Evolutionary conservation across 106 monocot species (phyloP).

Genomic region (Iris macrosiphon): DNA sequence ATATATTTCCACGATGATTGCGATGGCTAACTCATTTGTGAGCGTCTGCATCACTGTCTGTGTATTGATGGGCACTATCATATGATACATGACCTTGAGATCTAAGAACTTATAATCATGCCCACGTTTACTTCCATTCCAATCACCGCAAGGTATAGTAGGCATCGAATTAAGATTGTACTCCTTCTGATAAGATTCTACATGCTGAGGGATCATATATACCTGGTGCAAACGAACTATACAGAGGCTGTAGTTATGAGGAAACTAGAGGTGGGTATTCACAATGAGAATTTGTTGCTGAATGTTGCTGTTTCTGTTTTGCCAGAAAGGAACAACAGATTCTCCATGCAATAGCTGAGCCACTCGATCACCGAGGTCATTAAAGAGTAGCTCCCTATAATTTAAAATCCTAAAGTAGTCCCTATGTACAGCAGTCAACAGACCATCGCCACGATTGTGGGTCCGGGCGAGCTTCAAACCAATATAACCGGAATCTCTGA

Average conservation of each 20-base stretch:
- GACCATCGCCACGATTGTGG: conserved; percentile 79
- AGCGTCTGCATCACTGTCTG: conserved; percentile 88
- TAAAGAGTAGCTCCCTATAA: conserved; percentile 69
- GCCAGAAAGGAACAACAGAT: conserved; percentile 56
- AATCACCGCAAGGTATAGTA: conserved; percentile 89
- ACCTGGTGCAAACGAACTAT: conserved; percentile 94
- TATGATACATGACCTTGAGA: conserved; percentile 96
- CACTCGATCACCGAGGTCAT: conserved; percentile 95
- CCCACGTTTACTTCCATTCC: conserved; percentile 99
- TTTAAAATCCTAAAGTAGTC: conserved; percentile 74
- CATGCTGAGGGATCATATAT: conserved; percentile 87
- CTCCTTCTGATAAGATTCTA: conserved; percentile 91
- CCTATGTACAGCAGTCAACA: conserved; percentile 78
- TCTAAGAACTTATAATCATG: conserved; percentile 92
- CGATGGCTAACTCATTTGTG: conserved; percentile 99
- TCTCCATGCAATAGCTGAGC: conserved; percentile 95
- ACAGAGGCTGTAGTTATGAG: conserved; percentile 73
- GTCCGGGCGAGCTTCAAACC: conserved; percentile 60
- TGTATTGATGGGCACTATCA: conserved; percentile 90
- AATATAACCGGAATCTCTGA: conserved; percentile 46
- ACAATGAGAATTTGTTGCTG: conserved; percentile 82
- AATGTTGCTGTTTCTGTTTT: conserved; percentile 26
- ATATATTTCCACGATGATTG: conserved; percentile 95
- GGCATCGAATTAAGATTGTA: conserved; percentile 70
- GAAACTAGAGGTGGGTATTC: conserved; percentile 96